Evolutionary conservation across 495 filamentous ascomycete species (phyloP), one percentile per base, ranked within the genome.

Genomic region (Pseudevernia furfuracea): DNA sequence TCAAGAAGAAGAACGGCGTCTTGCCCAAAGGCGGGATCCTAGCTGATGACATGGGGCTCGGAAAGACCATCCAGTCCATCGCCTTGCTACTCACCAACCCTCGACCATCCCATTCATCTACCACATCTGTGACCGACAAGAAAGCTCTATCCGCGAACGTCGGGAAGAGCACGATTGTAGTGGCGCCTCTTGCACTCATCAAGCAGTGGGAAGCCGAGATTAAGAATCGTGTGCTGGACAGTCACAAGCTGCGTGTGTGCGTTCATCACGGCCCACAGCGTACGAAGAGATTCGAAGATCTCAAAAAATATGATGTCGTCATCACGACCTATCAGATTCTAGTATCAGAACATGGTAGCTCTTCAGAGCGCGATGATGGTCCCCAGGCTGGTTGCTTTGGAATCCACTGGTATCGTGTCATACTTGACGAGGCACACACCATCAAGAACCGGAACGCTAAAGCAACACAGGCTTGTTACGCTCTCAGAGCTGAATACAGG

Each of bases 381-480:
- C 76, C 86, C 25, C 88, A 92, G 67, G 82, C 87, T 48, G 93
- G 92, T 14, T 90, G 92, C 64, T 96, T 97, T 70, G 90, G 89
- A 56, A 77, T 96, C 11, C 85, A 92, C 71, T 98, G 94, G 94
- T 97, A 91, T 72, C 89, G 94, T 25, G 85, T 97, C 65, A 93
- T 98, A 59, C 82, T 97, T 21, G 94, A 98, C 66, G 94, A 98
- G 77, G 94, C 94, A 6, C 94, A 97, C 74, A 95, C 89, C 0
- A 97, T 98, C 80, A 97, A 97, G 76, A 98, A 98, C 74, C 87
- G 92, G 32, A 96, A 94, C 70, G 92, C 94, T 21, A 98, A 98
- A 76, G 87, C 87, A 14, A 94, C 94, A 1, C 87, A 96, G 70
- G 91, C 93, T 23, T 88, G 85, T 59, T 98, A 84, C 73, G 87